These are phyloP conservation scores for Peronospora destructor DNA, from an alignment of 352 stramenopile species.

Conservation along the genomic window DNA sequence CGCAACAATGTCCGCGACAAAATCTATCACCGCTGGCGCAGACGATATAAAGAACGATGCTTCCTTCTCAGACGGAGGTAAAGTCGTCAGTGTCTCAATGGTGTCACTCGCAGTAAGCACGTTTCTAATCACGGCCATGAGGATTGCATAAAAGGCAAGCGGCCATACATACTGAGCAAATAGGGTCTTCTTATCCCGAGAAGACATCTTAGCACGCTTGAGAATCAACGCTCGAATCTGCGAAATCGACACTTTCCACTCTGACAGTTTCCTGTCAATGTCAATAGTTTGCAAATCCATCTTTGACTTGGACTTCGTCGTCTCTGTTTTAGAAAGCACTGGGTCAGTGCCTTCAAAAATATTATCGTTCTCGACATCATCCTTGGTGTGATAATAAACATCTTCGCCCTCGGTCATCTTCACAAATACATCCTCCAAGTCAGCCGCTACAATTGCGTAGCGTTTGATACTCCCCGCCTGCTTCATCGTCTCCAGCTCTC, in stretches of 20 bases:
- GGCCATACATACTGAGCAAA: conserved; percentile 70
- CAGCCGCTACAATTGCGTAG: conserved; percentile 96
- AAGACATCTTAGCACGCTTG: conserved; percentile 49
- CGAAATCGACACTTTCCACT: conserved; percentile 27
- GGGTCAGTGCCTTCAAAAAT: background rate
- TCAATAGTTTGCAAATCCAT: conserved; percentile 2
- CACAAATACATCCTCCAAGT: conserved; percentile 99
- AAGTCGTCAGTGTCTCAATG: conserved; percentile 45
- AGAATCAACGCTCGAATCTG: conserved; percentile 47
- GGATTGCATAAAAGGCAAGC: conserved; percentile 47
- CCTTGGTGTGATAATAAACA: conserved; percentile 66
- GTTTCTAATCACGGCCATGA: conserved; percentile 43
- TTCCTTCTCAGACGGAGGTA: conserved; percentile 31
- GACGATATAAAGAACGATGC: conserved; percentile 45
- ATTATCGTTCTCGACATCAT: conserved; percentile 23
- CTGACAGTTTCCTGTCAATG: conserved; percentile 16
- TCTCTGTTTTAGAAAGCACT: conserved; percentile 2
- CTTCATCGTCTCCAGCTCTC: conserved; percentile 73
- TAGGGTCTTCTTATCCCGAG: conserved; percentile 53
- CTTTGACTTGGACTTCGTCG: conserved; percentile 16
- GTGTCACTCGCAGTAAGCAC: conserved; percentile 25
- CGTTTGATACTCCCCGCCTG: conserved; percentile 61
- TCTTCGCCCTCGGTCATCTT: conserved; percentile 83
- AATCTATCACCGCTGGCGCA: conserved; percentile 10
- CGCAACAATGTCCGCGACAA: conserved; percentile 28